Evolutionary conservation across 2,329 filamentous ascomycete genomes (phyloP).

Genomic region (Hymenoscyphus salicellus): DNA sequence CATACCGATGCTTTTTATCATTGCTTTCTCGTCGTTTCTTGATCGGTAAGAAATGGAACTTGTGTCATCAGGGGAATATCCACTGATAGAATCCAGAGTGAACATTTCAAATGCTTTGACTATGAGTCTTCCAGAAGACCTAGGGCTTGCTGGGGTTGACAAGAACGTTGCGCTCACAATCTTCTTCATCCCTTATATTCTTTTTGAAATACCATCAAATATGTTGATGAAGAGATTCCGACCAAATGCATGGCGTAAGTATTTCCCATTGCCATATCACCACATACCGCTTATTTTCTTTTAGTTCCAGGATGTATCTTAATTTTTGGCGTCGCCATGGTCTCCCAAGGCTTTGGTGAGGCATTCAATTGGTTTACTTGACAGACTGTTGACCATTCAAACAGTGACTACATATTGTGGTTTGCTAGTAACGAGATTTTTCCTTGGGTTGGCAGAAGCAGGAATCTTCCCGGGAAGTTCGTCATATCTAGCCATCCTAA

Average conservation of each 20-base stretch:
- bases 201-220: conserved; percentile 67
- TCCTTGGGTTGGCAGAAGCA: conserved; percentile 67
- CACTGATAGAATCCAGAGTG: neutral
- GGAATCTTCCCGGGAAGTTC: conserved; percentile 63
- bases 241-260: conserved; percentile 59
- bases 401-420: conserved; percentile 50
- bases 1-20: conserved; percentile 62
- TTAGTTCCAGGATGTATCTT: conserved; percentile 42
- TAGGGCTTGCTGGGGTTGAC: conserved; percentile 39
- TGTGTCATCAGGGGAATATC: neutral
- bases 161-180: conserved; percentile 66
- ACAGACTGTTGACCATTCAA: neutral
- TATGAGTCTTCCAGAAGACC: neutral
- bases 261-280: neutral
- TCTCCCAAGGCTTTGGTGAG: conserved; percentile 58
- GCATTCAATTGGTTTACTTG: neutral
- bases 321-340: conserved; percentile 59
- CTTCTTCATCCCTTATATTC: conserved; percentile 71
- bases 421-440: conserved; percentile 57
- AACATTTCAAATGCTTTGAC: neutral
- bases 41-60: conserved; percentile 65
- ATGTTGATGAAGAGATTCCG: conserved; percentile 69
- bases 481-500: too few relatives aligned
- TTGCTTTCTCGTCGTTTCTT: conserved; percentile 76
- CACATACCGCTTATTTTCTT: conserved; percentile 37